Evolutionary conservation across 2,329 filamentous ascomycete species (phyloP).

Genomic region (Fulvia fulva): DNA sequence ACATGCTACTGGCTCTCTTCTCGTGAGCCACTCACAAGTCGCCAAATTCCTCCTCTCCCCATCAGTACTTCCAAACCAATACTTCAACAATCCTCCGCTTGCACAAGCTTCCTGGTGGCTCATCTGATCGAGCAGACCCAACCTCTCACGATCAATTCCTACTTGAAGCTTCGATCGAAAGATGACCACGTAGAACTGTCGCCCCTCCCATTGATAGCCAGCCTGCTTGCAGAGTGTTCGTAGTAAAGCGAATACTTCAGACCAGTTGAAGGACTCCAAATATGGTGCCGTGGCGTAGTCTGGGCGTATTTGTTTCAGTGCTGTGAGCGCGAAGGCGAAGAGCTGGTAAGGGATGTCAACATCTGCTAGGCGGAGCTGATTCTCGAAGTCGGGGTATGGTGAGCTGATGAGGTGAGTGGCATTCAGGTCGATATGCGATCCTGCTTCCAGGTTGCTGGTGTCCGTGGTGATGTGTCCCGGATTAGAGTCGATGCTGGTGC

Average conservation of each 20-base stretch:
- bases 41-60: constrained; percentile 70
- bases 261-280: constrained; percentile 72
- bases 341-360: constrained; percentile 64
- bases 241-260: constrained; percentile 49
- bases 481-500: neutral
- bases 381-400: constrained; percentile 66
- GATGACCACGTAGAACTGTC: constrained; percentile 72
- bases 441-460: neutral
- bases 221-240: constrained; percentile 50
- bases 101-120: constrained; percentile 76
- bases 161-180: constrained; percentile 72
- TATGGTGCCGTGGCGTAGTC: constrained; percentile 79
- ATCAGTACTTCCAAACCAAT: constrained; percentile 82
- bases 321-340: constrained; percentile 66
- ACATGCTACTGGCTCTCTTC: too few relatives aligned
- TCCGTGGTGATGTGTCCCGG: neutral
- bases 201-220: constrained; percentile 16
- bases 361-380: constrained; percentile 68
- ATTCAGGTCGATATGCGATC: constrained; percentile 8
- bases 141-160: constrained; percentile 61
- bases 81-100: constrained; percentile 81
- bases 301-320: constrained; percentile 57
- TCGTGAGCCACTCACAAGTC: constrained; percentile 57
- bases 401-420: constrained; percentile 46
- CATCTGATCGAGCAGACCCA: constrained; percentile 70